A percentile compares a stretch with the other conserved stretches of the same genome.
Evolutionary conservation across 805 yeast genomes (phyloP).

Genomic region (Ogataea nonfermentans): DNA sequence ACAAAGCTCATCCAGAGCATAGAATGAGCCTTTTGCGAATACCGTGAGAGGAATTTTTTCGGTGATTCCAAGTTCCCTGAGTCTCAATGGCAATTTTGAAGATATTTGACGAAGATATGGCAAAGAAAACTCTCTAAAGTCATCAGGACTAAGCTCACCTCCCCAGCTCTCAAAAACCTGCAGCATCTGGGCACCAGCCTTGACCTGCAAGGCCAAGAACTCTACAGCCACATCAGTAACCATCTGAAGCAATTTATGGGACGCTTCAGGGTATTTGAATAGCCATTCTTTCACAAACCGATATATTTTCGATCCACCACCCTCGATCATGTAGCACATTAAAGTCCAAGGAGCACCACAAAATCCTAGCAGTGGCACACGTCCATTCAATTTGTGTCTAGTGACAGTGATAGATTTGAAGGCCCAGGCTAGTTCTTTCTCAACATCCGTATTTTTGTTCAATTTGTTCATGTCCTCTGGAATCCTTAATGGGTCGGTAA

Average conservation of each 20-base stretch:
- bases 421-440: slow-evolving; percentile 87
- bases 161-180: slow-evolving; percentile 99
- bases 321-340: slow-evolving; percentile 95
- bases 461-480: slow-evolving; percentile 63
- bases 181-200: slow-evolving; percentile 97
- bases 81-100: slow-evolving; percentile 60
- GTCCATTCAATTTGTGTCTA: slow-evolving; percentile 79
- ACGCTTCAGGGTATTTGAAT: slow-evolving; percentile 69
- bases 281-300: slow-evolving; percentile 92
- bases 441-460: slow-evolving; percentile 61
- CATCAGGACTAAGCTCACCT: slow-evolving; percentile 89
- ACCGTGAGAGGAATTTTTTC: slow-evolving; percentile 83
- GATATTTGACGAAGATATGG: slow-evolving; percentile 84
- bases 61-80: slow-evolving; percentile 64
- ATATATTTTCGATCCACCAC: slow-evolving; percentile 91
- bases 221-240: slow-evolving; percentile 88
- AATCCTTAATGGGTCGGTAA: slow-evolving; percentile 79
- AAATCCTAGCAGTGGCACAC: slow-evolving; percentile 93
- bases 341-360: slow-evolving; percentile 99
- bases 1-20: slow-evolving; percentile 83
- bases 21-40: slow-evolving; percentile 97
- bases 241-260: slow-evolving; percentile 69
- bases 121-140: slow-evolving; percentile 82
- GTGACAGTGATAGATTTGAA: slow-evolving; percentile 90
- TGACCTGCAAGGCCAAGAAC: slow-evolving; percentile 89